A percentile compares a stretch with the other conserved stretches of the same genome.
phyloP scores from a whole-genome alignment of 2,329 filamentous ascomycete genomes.

The Ceratocystis cubensis region DNA sequence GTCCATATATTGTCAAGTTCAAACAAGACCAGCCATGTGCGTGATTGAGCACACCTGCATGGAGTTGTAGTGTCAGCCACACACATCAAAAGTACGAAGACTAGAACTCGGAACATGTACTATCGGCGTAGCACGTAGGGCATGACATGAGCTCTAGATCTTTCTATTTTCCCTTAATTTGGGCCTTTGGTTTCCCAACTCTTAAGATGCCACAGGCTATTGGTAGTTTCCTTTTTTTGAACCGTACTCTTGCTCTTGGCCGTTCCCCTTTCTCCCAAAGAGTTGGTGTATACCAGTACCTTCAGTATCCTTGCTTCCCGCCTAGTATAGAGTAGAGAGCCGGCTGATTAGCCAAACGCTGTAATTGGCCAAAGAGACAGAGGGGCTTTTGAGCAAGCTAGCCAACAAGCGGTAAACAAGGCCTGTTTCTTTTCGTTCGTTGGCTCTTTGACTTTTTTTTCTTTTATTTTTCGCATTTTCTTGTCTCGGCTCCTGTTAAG shows the following conservation, averaged over 20 bases:
- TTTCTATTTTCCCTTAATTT: neutral
- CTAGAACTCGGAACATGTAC: neutral
- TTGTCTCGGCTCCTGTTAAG: neutral
- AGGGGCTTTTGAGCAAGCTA: neutral
- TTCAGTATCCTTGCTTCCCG: slow-evolving; percentile 3
- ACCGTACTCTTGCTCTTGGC: neutral
- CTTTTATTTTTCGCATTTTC: neutral
- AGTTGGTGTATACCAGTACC: neutral
- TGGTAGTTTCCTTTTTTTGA: neutral
- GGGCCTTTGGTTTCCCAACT: no score
- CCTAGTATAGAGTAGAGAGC: neutral
- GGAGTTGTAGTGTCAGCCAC: neutral
- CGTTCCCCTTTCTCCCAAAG: neutral
- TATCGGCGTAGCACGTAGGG: neutral
- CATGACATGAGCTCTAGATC: neutral
- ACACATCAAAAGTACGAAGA: neutral
- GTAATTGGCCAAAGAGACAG: neutral
- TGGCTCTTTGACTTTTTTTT: neutral
- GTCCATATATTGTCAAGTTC: neutral
- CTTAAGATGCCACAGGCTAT: neutral
- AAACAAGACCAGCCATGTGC: neutral
- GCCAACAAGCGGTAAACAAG: neutral
- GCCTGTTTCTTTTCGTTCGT: neutral
- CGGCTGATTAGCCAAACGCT: neutral
- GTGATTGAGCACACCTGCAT: neutral